Evolutionary conservation across 2,329 filamentous ascomycete species (phyloP), one percentile per base, ranked within the genome.

Genomic region (Verticillium zaregamsianum): DNA sequence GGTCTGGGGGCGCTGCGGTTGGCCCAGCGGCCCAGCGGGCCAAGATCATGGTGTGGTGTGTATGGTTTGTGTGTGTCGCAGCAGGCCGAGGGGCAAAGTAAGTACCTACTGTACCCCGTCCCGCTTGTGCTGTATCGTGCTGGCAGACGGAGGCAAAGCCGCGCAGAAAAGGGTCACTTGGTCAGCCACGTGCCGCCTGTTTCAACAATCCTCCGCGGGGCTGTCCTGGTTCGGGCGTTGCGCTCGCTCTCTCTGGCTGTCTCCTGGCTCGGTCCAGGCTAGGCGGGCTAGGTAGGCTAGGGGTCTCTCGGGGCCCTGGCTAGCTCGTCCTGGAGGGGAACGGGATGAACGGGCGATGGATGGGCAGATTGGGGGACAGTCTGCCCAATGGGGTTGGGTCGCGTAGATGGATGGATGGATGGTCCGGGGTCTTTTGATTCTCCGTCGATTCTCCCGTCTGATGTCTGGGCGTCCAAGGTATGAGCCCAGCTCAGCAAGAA

Each of bases 11-110:
- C 57, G 64, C 61, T 59, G 62, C 62, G 12, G 61, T 66, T 59
- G 64, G 64, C 59, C 64, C 64, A 63, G 61, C 61, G 61, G 63
- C 63, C 64, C 61, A 66, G 59, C 63, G 64, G 63, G 64, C 64
- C 61, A 65, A 60, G 59, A 65, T 63, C 64, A 65, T 66, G 45
- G 28, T 28, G 28, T 28, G 28, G 45, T 49, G 45, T 35, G 33
- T 35, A 14, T 49, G 28, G 28, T 28, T 5, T 28, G 28, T 49
- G 40, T 35, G 33, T 35, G 33, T 49, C 14, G 49, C 20, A 55
- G 20, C 49, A 14, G 20, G n/a, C 28, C 3, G 28, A 28, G 28
- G 28, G 28, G 28, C n/a, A 28, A 28, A 28, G 28, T 28, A 28
- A 28, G 28, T 28, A 28, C 28, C 28, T 28, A 6, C 28, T 28